Conservation (phyloP, 768 basidiomycete genomes). For the Termitomyces sp. region DNA sequence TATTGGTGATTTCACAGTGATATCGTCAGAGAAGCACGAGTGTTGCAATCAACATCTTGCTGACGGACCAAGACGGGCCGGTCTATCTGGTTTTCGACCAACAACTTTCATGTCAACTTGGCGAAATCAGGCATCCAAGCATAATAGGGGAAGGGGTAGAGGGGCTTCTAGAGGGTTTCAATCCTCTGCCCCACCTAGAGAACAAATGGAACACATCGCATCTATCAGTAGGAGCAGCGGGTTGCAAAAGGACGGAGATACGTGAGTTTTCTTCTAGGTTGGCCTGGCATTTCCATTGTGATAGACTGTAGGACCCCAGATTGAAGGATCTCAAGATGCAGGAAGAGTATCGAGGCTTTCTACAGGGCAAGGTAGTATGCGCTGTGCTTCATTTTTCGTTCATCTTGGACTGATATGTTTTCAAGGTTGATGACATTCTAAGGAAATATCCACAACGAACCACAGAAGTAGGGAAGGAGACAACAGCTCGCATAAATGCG, state of each 20-base stretch:
- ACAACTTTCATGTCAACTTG: conserved; percentile 8
- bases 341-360: conserved; percentile 61
- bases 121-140: conserved; percentile 7
- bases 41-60: background rate
- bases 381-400: background rate
- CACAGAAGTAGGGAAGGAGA: conserved; percentile 26
- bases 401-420: background rate
- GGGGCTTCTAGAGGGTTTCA: background rate
- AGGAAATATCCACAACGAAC: conserved; percentile 24
- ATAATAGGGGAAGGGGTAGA: conserved; percentile 8
- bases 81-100: background rate
- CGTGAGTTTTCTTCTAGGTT: conserved; percentile 39
- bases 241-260: conserved; percentile 66
- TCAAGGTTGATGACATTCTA: conserved; percentile 47
- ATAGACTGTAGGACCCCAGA: conserved; percentile 37
- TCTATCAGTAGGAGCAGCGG: conserved; percentile 77
- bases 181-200: conserved; percentile 7
- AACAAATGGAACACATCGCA: conserved; percentile 59
- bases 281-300: conserved; percentile 14
- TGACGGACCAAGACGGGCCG: background rate
- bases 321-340: conserved; percentile 55
- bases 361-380: conserved; percentile 56
- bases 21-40: too few relatives aligned
- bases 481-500: conserved; percentile 40
- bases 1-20: background rate